Evolutionary conservation across 495 filamentous ascomycete species (phyloP).

Genomic region (Daldinia concentrica): DNA sequence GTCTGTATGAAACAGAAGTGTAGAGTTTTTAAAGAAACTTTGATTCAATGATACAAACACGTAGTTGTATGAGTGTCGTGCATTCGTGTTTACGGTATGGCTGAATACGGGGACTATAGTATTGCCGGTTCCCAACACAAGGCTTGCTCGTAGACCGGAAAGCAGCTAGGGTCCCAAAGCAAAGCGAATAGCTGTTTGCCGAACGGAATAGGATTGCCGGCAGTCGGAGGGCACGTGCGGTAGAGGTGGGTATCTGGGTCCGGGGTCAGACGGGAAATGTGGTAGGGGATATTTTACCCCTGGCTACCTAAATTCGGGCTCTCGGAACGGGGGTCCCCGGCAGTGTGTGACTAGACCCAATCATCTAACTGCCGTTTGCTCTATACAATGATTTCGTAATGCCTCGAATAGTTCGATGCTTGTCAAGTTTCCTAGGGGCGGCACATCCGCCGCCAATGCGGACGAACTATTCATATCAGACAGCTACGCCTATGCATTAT

Average conservation of each 20-base stretch:
- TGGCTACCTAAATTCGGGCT: slow-evolving; percentile 22
- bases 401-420: slow-evolving; percentile 16
- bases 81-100: too few species aligned
- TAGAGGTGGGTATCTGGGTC: slow-evolving; percentile 18
- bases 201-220: slow-evolving; percentile 25
- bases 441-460: slow-evolving; percentile 6
- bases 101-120: not conserved
- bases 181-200: slow-evolving; percentile 5
- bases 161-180: not conserved
- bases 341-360: slow-evolving; percentile 21
- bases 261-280: slow-evolving; percentile 26
- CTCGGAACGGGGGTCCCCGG: slow-evolving; percentile 32
- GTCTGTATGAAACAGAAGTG: not conserved
- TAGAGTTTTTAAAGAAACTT: not conserved
- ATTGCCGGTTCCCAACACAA: not conserved
- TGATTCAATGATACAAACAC: too few species aligned
- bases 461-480: not conserved
- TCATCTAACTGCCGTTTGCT: slow-evolving; percentile 36
- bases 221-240: slow-evolving; percentile 16
- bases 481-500: not conserved
- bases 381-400: slow-evolving; percentile 21
- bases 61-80: not conserved
- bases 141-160: not conserved
- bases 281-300: slow-evolving; percentile 3
- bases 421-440: slow-evolving; percentile 7